These are phyloP conservation scores for Coleophoma eucalyptorum DNA, from an alignment of 2,329 filamentous ascomycete genomes.

Conservation along the genomic window DNA sequence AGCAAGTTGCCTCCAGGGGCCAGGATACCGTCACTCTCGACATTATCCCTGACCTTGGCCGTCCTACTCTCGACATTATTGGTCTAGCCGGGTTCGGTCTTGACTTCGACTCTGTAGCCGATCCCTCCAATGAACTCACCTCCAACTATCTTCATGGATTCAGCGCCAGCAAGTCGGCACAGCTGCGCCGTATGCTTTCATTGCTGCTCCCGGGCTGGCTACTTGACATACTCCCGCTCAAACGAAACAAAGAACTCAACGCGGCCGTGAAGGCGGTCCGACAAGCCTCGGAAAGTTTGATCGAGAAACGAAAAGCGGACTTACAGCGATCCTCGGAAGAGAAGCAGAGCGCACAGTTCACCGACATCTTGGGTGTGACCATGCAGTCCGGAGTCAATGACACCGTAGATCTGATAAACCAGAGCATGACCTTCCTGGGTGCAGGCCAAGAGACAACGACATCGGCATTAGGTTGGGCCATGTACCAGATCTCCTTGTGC, in stretches of 20 bases:
- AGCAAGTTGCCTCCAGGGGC: conserved; percentile 33
- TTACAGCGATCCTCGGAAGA: conserved; percentile 34
- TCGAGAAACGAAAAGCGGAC: conserved; percentile 58
- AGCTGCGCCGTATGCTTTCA: conserved; percentile 52
- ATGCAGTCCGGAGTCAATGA: conserved; percentile 71
- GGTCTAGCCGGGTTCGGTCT: conserved; percentile 67
- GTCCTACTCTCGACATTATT: conserved; percentile 72
- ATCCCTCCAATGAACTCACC: conserved; percentile 57
- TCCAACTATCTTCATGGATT: conserved; percentile 54
- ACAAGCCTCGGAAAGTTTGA: conserved; percentile 61
- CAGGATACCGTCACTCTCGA: conserved; percentile 43
- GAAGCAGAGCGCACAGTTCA: conserved; percentile 44
- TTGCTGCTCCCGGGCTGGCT: conserved; percentile 63
- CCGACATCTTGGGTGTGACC: conserved; percentile 81
- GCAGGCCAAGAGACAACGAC: conserved; percentile 81
- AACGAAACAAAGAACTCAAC: conserved; percentile 62
- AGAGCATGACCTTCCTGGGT: conserved; percentile 86
- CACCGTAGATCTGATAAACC: conserved; percentile 79
- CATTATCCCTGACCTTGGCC: conserved; percentile 58
- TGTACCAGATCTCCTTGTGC: conserved; percentile 56
- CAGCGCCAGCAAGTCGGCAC: conserved; percentile 44
- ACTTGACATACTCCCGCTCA: conserved; percentile 60
- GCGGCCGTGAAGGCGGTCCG: conserved; percentile 57
- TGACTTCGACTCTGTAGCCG: conserved; percentile 62
- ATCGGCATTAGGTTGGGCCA: conserved; percentile 68